Conservation (phyloP, 768 basidiomycete species). For the Rhodotorula kratochvilovae region DNA sequence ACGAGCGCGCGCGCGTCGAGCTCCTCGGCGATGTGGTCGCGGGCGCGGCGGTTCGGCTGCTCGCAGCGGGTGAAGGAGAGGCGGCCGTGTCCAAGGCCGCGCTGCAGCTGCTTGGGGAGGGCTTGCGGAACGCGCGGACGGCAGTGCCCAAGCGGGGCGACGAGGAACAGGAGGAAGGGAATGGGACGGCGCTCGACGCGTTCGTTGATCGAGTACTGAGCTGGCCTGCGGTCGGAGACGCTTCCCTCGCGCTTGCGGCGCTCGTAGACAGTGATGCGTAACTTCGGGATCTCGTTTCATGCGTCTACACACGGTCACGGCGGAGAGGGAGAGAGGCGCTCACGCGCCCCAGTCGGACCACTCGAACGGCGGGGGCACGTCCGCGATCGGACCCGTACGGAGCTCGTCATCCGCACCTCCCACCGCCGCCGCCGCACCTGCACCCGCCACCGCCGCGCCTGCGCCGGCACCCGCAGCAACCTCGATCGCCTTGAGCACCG, state of each 20-base stretch:
- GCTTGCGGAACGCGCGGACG: background rate
- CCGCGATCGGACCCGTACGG: constrained; percentile 28
- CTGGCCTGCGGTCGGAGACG: background rate
- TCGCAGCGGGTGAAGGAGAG: background rate
- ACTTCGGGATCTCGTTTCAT: background rate
- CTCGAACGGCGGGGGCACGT: constrained; percentile 33
- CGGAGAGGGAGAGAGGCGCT: background rate
- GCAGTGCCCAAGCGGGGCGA: background rate
- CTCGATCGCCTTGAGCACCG: constrained; percentile 41
- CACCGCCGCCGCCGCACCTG: background rate
- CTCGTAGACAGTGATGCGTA: background rate
- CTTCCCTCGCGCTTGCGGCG: background rate
- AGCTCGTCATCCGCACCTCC: constrained; percentile 10
- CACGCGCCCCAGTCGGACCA: constrained; percentile 30
- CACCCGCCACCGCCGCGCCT: constrained; percentile 16
- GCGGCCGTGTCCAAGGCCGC: background rate
- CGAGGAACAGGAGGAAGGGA: background rate
- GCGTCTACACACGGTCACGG: background rate
- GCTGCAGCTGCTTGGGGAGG: background rate
- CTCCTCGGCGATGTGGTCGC: constrained; percentile 5
- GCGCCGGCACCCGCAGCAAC: background rate
- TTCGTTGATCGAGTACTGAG: constrained; percentile 5
- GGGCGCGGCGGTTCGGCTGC: background rate
- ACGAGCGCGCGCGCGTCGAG: background rate
- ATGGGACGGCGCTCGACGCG: background rate